Evolutionary conservation across 2,329 filamentous ascomycete species (phyloP), one percentile per base, ranked within the genome.

Genomic region (Fusarium sp.): DNA sequence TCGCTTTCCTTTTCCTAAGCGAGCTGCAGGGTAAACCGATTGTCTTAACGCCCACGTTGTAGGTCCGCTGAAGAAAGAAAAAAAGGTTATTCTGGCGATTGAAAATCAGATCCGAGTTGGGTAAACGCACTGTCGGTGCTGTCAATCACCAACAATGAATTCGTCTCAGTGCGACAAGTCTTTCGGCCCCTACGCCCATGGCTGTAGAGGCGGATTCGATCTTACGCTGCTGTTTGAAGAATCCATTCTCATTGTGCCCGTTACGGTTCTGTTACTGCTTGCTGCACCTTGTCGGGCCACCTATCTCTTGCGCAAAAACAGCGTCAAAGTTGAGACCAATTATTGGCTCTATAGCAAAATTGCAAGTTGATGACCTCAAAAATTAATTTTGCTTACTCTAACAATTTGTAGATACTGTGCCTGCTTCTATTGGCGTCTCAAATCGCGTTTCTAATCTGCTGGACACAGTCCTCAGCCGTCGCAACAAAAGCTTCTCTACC

Each of bases 171-270:
- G 64, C 43, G 68, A 74, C 54, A 43, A 64, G 17, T 65, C 61
- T 5, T 72, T 74, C 10, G 71, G 71, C 0, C 71, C 71, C 7
- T 19, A 70, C 39, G 71, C 66, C 2, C 13, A 62, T 15, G 46
- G 30, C n/a, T 79, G 81, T 19, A 79, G 81, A 32, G 79, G 80
- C 19, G 72, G 80, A 1, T 83, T 83, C 51, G 85, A 87, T 73
- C 80, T 86, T 35, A 83, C 81, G 1, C 73, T 87, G 20, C 79
- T 83, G 10, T 78, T 87, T 33, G 77, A 80, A 56, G 76, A 79
- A 28, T 73, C 69, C 7, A 71, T 79, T 15, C 74, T 80, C 20
- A 58, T 71, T 43, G 63, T 76, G 15, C 71, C 74, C 0, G 72
- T 75, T 3, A 71, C 74, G 3, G 65, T 43, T 3, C 3, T 76